These are phyloP conservation scores for Trichophyton simii DNA, from an alignment of 2,329 filamentous ascomycete genomes.

Conservation along the genomic window DNA sequence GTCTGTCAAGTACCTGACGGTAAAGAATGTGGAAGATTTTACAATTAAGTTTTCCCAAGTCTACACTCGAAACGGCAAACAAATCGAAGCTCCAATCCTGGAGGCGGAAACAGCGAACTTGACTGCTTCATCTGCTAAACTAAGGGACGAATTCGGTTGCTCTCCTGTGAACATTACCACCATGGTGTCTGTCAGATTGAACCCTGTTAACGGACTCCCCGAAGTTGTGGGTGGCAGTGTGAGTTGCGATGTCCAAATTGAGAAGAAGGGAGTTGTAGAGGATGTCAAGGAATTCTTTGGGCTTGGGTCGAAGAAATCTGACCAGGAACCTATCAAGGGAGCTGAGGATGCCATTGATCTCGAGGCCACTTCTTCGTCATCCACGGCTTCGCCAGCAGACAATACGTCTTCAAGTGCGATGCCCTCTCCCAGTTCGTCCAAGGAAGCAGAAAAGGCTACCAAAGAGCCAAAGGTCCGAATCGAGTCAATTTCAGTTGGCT, in stretches of 20 bases:
- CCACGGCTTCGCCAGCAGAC: conserved; percentile 14
- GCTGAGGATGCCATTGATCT: conserved; percentile 36
- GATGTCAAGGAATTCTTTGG: conserved; percentile 94
- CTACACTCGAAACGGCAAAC: conserved; percentile 35
- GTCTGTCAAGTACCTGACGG: conserved; percentile 67
- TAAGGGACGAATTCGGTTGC: conserved; percentile 71
- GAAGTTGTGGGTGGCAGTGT: conserved; percentile 63
- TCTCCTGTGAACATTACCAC: conserved; percentile 63
- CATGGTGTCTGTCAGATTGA: conserved; percentile 64
- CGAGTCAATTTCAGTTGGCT: conserved; percentile 41
- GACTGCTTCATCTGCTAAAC: conserved; percentile 63
- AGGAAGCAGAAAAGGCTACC: conserved; percentile 31
- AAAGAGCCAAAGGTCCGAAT: conserved; percentile 34
- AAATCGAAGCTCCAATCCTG: conserved; percentile 48
- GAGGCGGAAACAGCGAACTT: conserved; percentile 69
- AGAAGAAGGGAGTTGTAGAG: conserved; percentile 70
- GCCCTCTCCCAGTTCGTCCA: conserved; percentile 28
- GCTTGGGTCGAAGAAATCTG: conserved; percentile 80
- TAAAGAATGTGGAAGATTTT: conserved; percentile 74
- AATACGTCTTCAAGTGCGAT: conserved; percentile 27
- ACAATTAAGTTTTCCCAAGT: conserved; percentile 68
- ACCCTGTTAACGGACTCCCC: conserved; percentile 62
- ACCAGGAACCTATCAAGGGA: conserved; percentile 56
- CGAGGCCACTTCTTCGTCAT: conserved; percentile 20
- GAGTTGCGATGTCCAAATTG: conserved; percentile 68